Base-by-base conservation (phyloP, 805 yeast species). In the Cyberlindnera suaveolens region DNA sequence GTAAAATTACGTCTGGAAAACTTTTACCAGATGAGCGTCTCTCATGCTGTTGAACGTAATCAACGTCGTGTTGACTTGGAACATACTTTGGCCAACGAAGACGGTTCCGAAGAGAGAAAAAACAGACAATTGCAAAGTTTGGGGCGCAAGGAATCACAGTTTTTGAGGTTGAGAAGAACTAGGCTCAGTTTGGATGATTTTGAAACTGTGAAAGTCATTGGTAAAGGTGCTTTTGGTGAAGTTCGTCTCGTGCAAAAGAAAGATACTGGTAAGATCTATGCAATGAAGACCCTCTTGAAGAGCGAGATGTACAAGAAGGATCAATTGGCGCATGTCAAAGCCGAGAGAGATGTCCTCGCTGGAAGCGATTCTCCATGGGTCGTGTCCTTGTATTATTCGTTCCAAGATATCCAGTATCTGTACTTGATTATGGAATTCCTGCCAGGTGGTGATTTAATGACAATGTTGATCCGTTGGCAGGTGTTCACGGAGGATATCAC, bases 141-240 rank as follows among this genome's bases (percentile, higher is more conserved):
- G 50, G 97, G 98, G 32, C 82, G 81, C 58, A 77, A 95, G 43
- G 99, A 93, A 63, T 75, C 96, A 32, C 95, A 91, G 8, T 77
- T 84, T 42, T 71, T 93, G 54, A 78, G 99, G 54, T 84, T 88
- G 59, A 76, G 97, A 58, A 77, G 99, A 62, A 75, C 89, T 41
- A 87, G 88, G 65, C 93, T 96, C 32, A 84, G 85, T 56, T 86
- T 89, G 57, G 91, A 90, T 50, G 99, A 93, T 64, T 93, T 93
- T 61, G 93, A 89, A 58, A 88, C 93, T 69, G 84, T 93, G 48
- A 93, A 98, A 6, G 99, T 93, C 64, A 97, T 93, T 34, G 99
- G 99, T 30, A 98, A 93, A 69, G 99, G 99, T 62, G 99, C 99
- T 3, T 93, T 93, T 62, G 99, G 99, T 39, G 96, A 93, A 65